Base-by-base conservation (phyloP, 2,329 filamentous ascomycete genomes). In the Diaporthe amygdali region DNA sequence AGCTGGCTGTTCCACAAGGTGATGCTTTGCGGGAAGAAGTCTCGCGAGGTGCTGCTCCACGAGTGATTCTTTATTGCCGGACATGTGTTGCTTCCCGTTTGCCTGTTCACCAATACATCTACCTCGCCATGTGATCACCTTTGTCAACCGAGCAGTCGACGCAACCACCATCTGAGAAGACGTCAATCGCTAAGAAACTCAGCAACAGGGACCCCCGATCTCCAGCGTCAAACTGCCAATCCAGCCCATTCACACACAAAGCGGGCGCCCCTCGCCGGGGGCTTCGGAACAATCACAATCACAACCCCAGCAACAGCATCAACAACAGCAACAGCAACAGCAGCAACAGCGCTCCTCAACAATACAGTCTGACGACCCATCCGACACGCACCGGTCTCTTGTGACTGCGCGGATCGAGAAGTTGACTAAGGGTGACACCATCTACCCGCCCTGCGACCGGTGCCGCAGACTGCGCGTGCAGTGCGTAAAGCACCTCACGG, bases 401-500 rank as follows among this genome's bases (percentile, higher is more conserved):
- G 94, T 96, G 83, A 90, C 93, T 12, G 85, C 92, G 47, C 90
- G 91, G 71, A 94, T 96, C 82, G 94, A 97, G 76, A 90, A 90
- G 64, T 82, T 97, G 4, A 85, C 88, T 59, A 91, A 93, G 59
- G 94, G 94, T 4, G 92, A 94, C 68, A 85, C 89, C 7, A 93
- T 97, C 61, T 82, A 90, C n/a, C 95, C 94, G 12, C 93, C 94
- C 0, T 97, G 94, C 78, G 95, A 97, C 79, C 87, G 94, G 44
- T 68, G 55, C 32, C 49, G 52, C 52, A 88, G 94, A 37, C 84
- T 97, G 20, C 91, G 93, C 74, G 93, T 95, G 83, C 90, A 94
- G 71, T 97, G 94, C 73, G 84, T 95, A 59, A 97, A 97, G 81
- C 93, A 97, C 74, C 85, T 96, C 47, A 97, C 94, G 0, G 94